A percentile compares a stretch with the other conserved stretches of the same genome.
phyloP scores from a whole-genome alignment of 371 early-diverging fungal species.

The Sporodiniella umbellata region DNA sequence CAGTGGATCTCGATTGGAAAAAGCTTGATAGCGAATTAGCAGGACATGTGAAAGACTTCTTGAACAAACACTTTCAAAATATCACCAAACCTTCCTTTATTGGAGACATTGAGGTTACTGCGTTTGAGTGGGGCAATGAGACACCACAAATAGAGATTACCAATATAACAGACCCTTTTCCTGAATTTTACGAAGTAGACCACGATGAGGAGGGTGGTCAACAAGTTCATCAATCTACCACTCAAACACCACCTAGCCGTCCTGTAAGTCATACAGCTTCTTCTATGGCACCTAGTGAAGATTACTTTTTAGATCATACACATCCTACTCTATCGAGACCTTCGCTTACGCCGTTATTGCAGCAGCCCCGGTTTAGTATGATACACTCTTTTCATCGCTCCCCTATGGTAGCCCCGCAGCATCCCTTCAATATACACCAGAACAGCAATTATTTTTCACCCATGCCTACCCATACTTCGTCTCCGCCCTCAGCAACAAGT shows the following conservation, averaged over 20 bases:
- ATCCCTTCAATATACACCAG: conserved; percentile 27
- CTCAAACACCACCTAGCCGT: not conserved
- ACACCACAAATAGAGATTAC: conserved; percentile 80
- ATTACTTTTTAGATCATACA: conserved; percentile 6
- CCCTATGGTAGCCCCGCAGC: conserved; percentile 50
- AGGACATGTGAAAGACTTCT: conserved; percentile 66
- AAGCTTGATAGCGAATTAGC: conserved; percentile 78
- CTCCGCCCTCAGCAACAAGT: not conserved
- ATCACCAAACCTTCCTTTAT: conserved; percentile 78
- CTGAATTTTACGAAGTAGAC: conserved; percentile 81
- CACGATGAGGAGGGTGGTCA: conserved; percentile 27
- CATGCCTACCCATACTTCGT: conserved; percentile 1
- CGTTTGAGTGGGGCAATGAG: conserved; percentile 81
- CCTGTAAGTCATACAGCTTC: not conserved
- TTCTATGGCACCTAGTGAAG: conserved; percentile 3
- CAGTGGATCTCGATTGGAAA: conserved; percentile 84
- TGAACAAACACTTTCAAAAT: conserved; percentile 77
- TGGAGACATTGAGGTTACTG: conserved; percentile 77
- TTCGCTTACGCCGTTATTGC: conserved; percentile 17
- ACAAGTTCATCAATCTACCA: not conserved
- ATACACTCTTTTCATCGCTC: conserved; percentile 49
- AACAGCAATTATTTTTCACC: conserved; percentile 6
- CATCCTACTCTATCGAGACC: conserved; percentile 5
- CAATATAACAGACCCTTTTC: conserved; percentile 83
- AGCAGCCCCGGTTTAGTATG: conserved; percentile 40